phyloP scores from a whole-genome alignment of 2,329 filamentous ascomycete species.

The Teratosphaeria pseudoeucalypti region DNA sequence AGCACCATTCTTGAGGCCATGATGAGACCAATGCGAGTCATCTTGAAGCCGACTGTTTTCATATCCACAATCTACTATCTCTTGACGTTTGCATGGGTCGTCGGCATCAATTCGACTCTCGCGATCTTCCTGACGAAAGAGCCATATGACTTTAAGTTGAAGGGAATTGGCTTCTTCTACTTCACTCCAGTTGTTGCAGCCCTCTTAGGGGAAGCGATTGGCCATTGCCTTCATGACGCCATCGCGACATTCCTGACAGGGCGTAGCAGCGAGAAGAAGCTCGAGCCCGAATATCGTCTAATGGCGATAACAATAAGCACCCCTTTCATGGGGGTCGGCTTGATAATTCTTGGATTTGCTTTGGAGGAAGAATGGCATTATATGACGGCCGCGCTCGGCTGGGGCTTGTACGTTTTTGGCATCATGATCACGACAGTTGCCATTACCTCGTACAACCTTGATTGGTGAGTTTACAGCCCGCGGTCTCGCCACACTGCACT shows the following conservation, averaged over 20 bases:
- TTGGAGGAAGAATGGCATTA: conserved; percentile 42
- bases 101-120: conserved; percentile 14
- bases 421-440: conserved; percentile 47
- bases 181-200: conserved; percentile 48
- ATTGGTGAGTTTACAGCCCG: not conserved
- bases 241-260: conserved; percentile 25
- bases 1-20: conserved; percentile 19
- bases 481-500: not conserved
- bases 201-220: conserved; percentile 42
- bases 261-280: conserved; percentile 37
- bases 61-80: conserved; percentile 29
- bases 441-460: conserved; percentile 39
- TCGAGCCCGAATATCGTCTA: conserved; percentile 48
- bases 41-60: conserved; percentile 30
- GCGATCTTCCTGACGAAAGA: conserved; percentile 13
- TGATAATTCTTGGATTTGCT: conserved; percentile 44
- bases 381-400: conserved; percentile 37
- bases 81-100: conserved; percentile 20
- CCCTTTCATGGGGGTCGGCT: conserved; percentile 40
- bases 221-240: conserved; percentile 48
- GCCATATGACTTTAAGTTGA: conserved; percentile 33
- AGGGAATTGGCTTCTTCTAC: conserved; percentile 38
- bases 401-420: conserved; percentile 47
- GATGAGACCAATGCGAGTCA: conserved; percentile 28
- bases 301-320: conserved; percentile 38